These are phyloP conservation scores for Pichia insulana DNA, from an alignment of 805 yeast species.

Conservation along the genomic window DNA sequence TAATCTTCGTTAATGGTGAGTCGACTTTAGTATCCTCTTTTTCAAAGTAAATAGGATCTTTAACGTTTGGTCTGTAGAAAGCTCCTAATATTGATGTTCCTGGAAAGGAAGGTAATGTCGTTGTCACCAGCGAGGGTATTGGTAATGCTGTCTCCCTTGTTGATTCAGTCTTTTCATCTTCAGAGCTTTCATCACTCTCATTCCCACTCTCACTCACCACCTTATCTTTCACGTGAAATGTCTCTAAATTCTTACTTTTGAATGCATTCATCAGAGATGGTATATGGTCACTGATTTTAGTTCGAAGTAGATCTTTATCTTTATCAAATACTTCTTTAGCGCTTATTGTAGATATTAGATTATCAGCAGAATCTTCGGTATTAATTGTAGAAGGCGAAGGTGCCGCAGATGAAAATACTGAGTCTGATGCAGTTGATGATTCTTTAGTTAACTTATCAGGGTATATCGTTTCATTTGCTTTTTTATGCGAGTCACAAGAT, in stretches of 20 bases:
- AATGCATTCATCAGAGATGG: slow-evolving; percentile 63
- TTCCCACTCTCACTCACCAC: neutral
- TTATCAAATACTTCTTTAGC: slow-evolving; percentile 6
- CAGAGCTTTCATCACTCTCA: too few relatives aligned
- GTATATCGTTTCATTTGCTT: too few relatives aligned
- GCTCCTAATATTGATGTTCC: slow-evolving; percentile 14
- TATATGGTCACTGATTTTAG: slow-evolving; percentile 53
- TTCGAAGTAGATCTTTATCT: slow-evolving; percentile 16
- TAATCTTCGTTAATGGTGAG: too few relatives aligned
- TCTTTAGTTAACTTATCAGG: too few relatives aligned
- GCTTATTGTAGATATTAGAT: neutral
- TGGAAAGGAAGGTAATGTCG: slow-evolving; percentile 5
- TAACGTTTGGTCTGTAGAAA: slow-evolving; percentile 19
- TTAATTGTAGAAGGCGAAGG: too few relatives aligned
- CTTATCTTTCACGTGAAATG: slow-evolving; percentile 33
- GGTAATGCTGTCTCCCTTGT: neutral
- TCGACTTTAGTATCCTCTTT: neutral
- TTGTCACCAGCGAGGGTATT: neutral
- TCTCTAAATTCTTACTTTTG: slow-evolving; percentile 41
- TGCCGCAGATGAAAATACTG: too few relatives aligned
- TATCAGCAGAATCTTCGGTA: neutral
- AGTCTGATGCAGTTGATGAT: too few relatives aligned
- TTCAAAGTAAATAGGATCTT: slow-evolving; percentile 19
- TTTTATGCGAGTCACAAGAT: neutral
- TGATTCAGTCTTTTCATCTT: slow-evolving; percentile 1